phyloP scores from a whole-genome alignment of 2,329 filamentous ascomycete genomes.

The Biscogniauxia sp. region DNA sequence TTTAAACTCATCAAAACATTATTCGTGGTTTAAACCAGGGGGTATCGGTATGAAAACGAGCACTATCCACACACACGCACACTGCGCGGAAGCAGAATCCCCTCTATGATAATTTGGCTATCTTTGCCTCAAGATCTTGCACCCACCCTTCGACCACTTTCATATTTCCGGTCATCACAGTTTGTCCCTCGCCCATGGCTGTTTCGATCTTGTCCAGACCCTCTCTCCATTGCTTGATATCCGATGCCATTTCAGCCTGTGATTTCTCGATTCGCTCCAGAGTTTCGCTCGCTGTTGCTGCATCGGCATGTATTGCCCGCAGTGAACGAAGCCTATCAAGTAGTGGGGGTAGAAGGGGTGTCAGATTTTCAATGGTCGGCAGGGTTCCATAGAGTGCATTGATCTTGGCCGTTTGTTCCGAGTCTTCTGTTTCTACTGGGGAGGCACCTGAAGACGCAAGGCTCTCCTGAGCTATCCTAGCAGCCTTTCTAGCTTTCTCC shows the following conservation, averaged over 20 bases:
- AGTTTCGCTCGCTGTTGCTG: constrained; percentile 75
- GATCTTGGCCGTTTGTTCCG: constrained; percentile 80
- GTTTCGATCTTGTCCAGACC: constrained; percentile 76
- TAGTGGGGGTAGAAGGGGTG: constrained; percentile 80
- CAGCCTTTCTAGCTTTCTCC: constrained; percentile 61
- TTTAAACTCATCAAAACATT: neutral
- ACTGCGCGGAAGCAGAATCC: constrained; percentile 4
- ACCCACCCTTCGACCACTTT: constrained; percentile 87
- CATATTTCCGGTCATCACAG: constrained; percentile 73
- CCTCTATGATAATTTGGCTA: constrained; percentile 55
- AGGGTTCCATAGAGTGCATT: constrained; percentile 88
- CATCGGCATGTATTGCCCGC: constrained; percentile 80
- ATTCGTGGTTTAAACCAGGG: constrained; percentile 15
- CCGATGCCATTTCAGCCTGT: constrained; percentile 77
- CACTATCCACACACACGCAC: constrained; percentile 15
- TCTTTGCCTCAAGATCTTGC: constrained; percentile 75
- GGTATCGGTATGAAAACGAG: constrained; percentile 36
- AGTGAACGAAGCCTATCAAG: constrained; percentile 83
- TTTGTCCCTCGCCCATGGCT: constrained; percentile 68
- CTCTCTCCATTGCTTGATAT: constrained; percentile 83
- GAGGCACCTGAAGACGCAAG: constrained; percentile 47
- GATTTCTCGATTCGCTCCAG: constrained; percentile 74
- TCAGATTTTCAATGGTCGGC: constrained; percentile 81
- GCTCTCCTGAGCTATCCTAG: constrained; percentile 60
- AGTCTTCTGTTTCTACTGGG: constrained; percentile 45